Percentiles rank a stretch among this genome's conserved stretches.
These are phyloP conservation scores for Phellinidium pouzarii DNA, from an alignment of 1,284 basidiomycete genomes.

Conservation along the genomic window DNA sequence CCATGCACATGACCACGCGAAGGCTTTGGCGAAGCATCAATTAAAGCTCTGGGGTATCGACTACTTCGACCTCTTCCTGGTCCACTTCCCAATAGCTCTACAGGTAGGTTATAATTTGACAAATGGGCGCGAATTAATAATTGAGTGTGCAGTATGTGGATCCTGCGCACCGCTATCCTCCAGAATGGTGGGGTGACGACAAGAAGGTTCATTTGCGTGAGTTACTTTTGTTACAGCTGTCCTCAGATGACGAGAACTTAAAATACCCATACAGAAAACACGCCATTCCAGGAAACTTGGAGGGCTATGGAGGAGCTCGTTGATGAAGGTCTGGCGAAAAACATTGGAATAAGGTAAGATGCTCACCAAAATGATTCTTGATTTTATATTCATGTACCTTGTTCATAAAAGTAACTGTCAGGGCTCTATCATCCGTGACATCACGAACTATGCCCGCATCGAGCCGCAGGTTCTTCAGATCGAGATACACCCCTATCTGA, in stretches of 20 bases:
- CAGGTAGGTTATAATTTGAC: neutral
- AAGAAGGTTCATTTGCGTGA: constrained; percentile 51
- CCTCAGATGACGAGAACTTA: neutral
- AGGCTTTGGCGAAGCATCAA: constrained; percentile 50
- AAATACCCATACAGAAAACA: constrained; percentile 39
- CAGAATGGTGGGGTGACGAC: constrained; percentile 70
- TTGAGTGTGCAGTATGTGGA: constrained; percentile 52
- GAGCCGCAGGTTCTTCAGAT: constrained; percentile 69
- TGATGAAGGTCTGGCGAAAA: constrained; percentile 60
- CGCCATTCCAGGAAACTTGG: constrained; percentile 73
- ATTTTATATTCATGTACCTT: constrained; percentile 14
- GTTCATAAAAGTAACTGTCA: constrained; percentile 55
- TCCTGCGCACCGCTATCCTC: constrained; percentile 64
- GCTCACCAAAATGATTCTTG: constrained; percentile 15
- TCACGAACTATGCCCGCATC: constrained; percentile 66
- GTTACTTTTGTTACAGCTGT: constrained; percentile 23
- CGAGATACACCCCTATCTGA: constrained; percentile 72
- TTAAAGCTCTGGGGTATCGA: constrained; percentile 72
- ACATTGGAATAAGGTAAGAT: constrained; percentile 61
- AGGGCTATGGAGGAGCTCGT: constrained; percentile 67
- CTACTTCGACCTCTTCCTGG: constrained; percentile 70
- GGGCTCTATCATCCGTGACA: constrained; percentile 56
- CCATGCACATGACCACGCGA: constrained; percentile 65
- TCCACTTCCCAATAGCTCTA: constrained; percentile 77
- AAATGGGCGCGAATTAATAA: neutral